A percentile compares a stretch with the other conserved stretches of the same genome.
Conservation (phyloP, 768 basidiomycete species). For the Kwoniella pini region DNA sequence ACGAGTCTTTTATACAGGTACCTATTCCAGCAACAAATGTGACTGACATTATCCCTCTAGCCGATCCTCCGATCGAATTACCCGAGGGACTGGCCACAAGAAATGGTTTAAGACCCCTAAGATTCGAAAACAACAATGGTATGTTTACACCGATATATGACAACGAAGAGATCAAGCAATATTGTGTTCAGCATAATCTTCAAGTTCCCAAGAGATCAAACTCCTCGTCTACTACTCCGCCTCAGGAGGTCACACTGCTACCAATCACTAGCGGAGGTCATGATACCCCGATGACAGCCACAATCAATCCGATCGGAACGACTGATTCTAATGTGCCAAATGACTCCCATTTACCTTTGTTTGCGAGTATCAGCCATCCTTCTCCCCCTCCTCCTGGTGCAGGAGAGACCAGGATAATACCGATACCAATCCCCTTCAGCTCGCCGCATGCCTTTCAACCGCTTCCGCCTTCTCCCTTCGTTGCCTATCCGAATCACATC, state of each 20-base stretch:
- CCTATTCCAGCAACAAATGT: neutral
- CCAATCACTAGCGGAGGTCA: constrained; percentile 25
- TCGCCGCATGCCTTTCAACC: too few species aligned
- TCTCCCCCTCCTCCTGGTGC: neutral
- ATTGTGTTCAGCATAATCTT: constrained; percentile 19
- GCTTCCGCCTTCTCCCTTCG: too few species aligned
- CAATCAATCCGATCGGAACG: neutral
- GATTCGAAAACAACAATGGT: constrained; percentile 17
- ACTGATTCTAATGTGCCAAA: neutral
- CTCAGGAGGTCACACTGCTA: constrained; percentile 11
- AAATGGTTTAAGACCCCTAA: constrained; percentile 1
- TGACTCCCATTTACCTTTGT: neutral
- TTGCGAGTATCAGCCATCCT: neutral
- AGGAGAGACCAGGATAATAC: constrained; percentile 7
- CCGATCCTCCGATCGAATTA: neutral
- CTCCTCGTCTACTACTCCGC: neutral
- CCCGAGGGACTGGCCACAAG: neutral
- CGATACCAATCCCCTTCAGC: constrained; percentile 23
- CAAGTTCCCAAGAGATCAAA: neutral
- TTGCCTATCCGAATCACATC: too few species aligned
- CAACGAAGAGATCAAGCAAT: constrained; percentile 18
- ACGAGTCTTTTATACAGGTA: too few species aligned
- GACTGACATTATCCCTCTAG: neutral
- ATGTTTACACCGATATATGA: constrained; percentile 25
- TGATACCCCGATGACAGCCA: too few species aligned